Evolutionary conservation across 768 basidiomycete species (phyloP).

Genomic region (Trichaptum fuscoviolaceum): DNA sequence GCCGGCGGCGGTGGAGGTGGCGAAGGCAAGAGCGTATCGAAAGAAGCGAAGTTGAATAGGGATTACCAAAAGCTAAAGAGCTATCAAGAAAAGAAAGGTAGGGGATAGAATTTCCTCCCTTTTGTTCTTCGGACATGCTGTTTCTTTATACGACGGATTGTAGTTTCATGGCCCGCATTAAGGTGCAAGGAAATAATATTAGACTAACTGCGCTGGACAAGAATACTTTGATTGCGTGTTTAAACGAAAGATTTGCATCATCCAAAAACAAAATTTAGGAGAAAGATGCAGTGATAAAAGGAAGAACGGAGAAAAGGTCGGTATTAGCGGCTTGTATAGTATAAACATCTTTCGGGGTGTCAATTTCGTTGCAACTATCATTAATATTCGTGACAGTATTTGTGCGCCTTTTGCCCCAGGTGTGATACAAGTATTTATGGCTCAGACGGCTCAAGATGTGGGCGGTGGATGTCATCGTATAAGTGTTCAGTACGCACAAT

Average conservation of each 20-base stretch:
- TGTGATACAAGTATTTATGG: neutral
- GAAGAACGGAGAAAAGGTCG: neutral
- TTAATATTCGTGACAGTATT: neutral
- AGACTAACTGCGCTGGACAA: neutral
- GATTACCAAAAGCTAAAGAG: constrained; percentile 41
- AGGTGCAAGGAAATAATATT: neutral
- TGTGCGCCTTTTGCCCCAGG: neutral
- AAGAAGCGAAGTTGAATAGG: constrained; percentile 45
- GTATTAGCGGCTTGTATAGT: neutral
- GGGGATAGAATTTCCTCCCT: neutral
- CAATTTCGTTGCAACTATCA: neutral
- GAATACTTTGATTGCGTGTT: neutral
- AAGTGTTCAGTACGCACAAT: constrained; percentile 42
- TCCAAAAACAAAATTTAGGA: neutral
- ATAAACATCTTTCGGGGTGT: neutral
- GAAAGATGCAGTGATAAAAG: neutral
- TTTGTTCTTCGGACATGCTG: too few relatives aligned
- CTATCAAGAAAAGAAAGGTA: neutral
- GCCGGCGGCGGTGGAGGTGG: constrained; percentile 28
- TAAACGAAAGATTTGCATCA: neutral
- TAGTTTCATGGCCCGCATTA: too few relatives aligned
- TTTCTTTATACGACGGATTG: too few relatives aligned
- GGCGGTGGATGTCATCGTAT: neutral
- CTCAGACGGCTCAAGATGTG: too few relatives aligned
- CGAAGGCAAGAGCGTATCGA: constrained; percentile 32